Evolutionary conservation across 768 basidiomycete genomes (phyloP), one percentile per base, ranked within the genome.

Genomic region (Chalciporus piperatus): DNA sequence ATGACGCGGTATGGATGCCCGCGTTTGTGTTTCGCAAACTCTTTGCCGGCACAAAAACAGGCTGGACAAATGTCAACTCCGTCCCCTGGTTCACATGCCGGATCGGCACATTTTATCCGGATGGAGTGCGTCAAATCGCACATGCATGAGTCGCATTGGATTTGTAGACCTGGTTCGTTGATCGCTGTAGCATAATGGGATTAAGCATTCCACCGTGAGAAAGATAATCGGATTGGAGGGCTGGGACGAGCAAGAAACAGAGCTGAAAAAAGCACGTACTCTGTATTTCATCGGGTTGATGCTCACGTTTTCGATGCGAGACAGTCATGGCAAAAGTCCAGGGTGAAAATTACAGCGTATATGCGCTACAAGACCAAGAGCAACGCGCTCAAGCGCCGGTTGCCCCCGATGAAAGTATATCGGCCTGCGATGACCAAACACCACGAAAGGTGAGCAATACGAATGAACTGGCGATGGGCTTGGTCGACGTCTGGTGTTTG

Each of bases 41-140:
- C 92, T 70, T 87, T 92, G 16, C 97, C 96, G 45, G 83, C 78
- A 66, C 90, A 92, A 72, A 98, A 98, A 70, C 97, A 98, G 25
- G 77, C 65, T 7, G 94, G 93, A 64, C 97, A 99, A 5, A 99
- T 78, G 68, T 99, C 96, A 50, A 97, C 86, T 16, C 94, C 94
- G 40, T 86, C 82, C 22, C 82, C 78, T 3, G 81, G 79, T 46
- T 83, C 85, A 48, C 89, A 93, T 37, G 72, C 74, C 6, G 82
- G 79, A 69, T 91, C 89, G 28, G 96, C 95, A 66, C 96, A 99
- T 71, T 95, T 94, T 66, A 99, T 92, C 55, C 95, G 88, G 55
- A 97, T 84, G n/a, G 91, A 91, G 66, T 98, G 93, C 3, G 97
- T 98, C 59, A 98, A 79, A 72, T 98, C 93, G 71, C 84, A 81